phyloP scores from a whole-genome alignment of 163 green algal genomes.

The Scenedesmus sp. region DNA sequence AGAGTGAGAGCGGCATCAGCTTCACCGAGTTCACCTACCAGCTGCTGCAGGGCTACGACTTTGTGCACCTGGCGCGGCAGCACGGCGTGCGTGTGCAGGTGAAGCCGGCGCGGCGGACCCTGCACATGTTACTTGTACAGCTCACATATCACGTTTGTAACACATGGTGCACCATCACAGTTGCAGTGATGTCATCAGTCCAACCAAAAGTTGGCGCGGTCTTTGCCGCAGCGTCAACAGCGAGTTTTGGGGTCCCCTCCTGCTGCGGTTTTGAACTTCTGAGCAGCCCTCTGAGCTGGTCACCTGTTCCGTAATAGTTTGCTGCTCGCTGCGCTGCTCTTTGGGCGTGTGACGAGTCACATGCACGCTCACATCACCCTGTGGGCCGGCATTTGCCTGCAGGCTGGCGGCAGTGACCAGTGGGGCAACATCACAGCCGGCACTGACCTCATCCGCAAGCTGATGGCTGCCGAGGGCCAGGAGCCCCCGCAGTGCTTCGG shows the following conservation, averaged over 20 bases:
- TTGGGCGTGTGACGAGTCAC: too few species aligned
- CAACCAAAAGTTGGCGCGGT: too few species aligned
- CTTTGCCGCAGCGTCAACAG: too few species aligned
- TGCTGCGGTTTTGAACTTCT: not conserved
- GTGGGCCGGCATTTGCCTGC: constrained; percentile 28
- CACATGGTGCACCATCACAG: not conserved
- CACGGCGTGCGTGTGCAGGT: constrained; percentile 92
- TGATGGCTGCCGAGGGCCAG: constrained; percentile 66
- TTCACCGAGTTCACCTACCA: constrained; percentile 99
- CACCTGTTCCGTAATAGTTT: too few species aligned
- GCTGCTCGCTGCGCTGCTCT: not conserved
- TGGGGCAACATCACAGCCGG: constrained; percentile 99
- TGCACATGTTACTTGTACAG: too few species aligned
- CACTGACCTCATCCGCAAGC: constrained; percentile 83
- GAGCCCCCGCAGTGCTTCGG: constrained; percentile 82
- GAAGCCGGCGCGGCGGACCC: not conserved
- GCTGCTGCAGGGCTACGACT: constrained; percentile 99
- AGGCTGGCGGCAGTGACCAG: constrained; percentile 96
- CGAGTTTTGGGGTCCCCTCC: too few species aligned
- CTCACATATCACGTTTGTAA: too few species aligned
- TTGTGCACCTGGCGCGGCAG: constrained; percentile 92
- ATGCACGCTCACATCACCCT: not conserved
- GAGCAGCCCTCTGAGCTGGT: not conserved
- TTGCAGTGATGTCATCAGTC: too few species aligned
- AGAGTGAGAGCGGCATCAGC: constrained; percentile 93